Conservation (phyloP, 2,329 filamentous ascomycete species). For the Ophiostoma sp. region DNA sequence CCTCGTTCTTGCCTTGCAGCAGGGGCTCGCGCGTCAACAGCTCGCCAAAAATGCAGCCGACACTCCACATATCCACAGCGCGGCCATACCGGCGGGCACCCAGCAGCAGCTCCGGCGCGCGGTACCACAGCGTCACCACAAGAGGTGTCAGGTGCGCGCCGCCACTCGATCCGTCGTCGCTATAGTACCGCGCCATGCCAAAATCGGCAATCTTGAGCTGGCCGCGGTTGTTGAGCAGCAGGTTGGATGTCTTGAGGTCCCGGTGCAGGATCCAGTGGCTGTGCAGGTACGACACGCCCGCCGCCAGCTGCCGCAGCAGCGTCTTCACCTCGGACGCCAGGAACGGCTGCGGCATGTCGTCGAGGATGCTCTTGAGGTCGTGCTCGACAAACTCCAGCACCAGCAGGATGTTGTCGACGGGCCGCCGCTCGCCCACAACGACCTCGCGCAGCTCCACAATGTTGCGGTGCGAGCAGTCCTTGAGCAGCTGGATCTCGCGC, state of each 20-base stretch:
- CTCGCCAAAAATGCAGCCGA: conserved; percentile 94
- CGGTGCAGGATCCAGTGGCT: conserved; percentile 86
- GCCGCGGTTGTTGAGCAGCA: conserved; percentile 91
- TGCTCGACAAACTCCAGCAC: conserved; percentile 98
- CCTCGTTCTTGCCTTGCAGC: conserved; percentile 85
- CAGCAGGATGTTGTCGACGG: conserved; percentile 67
- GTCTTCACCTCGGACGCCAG: conserved; percentile 89
- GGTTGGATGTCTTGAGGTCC: conserved; percentile 88
- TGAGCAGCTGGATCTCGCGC: conserved; percentile 87
- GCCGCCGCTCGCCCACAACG: conserved; percentile 62
- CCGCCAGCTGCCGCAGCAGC: conserved; percentile 73
- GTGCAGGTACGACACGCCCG: conserved; percentile 81
- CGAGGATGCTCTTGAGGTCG: conserved; percentile 86
- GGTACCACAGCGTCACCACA: conserved; percentile 97
- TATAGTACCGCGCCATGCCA: conserved; percentile 90
- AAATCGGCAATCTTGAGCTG: conserved; percentile 96
- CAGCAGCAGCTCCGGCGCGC: conserved; percentile 81
- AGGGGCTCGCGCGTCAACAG: conserved; percentile 77
- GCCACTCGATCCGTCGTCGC: conserved; percentile 41
- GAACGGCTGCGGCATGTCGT: conserved; percentile 92
- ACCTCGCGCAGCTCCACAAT: conserved; percentile 79
- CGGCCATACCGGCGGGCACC: conserved; percentile 69
- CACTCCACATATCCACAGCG: conserved; percentile 88
- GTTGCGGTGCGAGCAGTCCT: conserved; percentile 73
- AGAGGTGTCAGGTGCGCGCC: conserved; percentile 64